These are phyloP conservation scores for Hypericum perforatum DNA, from an alignment of 345 rosid genomes.

Conservation along the genomic window DNA sequence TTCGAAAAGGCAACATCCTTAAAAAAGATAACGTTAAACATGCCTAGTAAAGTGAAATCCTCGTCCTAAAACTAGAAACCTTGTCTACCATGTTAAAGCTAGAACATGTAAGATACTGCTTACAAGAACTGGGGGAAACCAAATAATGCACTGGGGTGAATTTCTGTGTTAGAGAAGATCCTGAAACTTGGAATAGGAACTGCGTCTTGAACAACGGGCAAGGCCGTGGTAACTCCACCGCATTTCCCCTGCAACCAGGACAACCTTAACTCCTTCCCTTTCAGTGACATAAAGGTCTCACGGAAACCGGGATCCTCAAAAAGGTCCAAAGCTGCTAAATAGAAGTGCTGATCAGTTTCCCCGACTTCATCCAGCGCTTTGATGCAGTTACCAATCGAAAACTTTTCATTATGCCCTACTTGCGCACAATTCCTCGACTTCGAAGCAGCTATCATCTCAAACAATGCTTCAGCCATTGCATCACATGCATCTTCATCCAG, in stretches of 20 bases:
- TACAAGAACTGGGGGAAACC: too few relatives aligned
- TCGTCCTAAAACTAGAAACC: too few relatives aligned
- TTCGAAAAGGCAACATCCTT: too few relatives aligned
- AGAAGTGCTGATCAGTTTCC: constrained; percentile 40
- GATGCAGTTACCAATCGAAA: constrained; percentile 42
- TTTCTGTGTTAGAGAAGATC: too few relatives aligned
- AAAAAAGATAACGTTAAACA: too few relatives aligned
- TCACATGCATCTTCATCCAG: constrained; percentile 31
- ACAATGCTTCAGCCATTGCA: constrained; percentile 50
- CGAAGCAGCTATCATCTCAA: constrained; percentile 44
- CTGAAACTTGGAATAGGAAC: background rate
- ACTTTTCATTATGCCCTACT: constrained; percentile 18
- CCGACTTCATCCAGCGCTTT: constrained; percentile 54
- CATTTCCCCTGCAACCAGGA: constrained; percentile 58
- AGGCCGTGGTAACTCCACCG: background rate
- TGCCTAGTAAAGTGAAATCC: too few relatives aligned
- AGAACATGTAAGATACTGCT: too few relatives aligned
- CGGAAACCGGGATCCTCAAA: constrained; percentile 50
- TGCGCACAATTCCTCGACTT: constrained; percentile 24
- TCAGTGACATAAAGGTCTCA: constrained; percentile 54
- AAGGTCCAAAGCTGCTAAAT: constrained; percentile 58
- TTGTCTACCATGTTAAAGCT: too few relatives aligned
- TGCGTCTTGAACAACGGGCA: background rate
- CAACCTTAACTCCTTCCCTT: constrained; percentile 26
- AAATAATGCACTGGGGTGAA: too few relatives aligned